Evolutionary conservation across 306 rosid species (phyloP).

Genomic region (Heteromeles arbutifolia): DNA sequence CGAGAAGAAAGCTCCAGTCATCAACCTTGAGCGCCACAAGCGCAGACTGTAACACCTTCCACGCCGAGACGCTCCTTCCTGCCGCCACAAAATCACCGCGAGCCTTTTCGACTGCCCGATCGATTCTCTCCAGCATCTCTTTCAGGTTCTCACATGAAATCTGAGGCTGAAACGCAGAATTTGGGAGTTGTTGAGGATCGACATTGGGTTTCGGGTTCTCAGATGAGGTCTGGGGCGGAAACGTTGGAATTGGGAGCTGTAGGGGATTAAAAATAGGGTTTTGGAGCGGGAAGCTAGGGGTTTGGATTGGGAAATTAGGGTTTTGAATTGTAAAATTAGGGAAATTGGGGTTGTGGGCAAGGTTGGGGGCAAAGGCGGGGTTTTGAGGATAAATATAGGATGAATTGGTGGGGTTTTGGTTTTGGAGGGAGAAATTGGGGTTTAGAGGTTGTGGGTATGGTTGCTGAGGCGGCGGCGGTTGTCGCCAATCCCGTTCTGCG

Average conservation of each 20-base stretch:
- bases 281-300: neutral
- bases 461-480: slow-evolving; percentile 9
- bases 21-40: slow-evolving; percentile 49
- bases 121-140: slow-evolving; percentile 22
- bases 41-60: slow-evolving; percentile 67
- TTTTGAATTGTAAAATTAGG: neutral
- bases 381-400: neutral
- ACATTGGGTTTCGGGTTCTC: neutral
- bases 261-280: neutral
- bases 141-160: slow-evolving; percentile 15
- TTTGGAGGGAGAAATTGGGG: neutral
- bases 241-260: neutral
- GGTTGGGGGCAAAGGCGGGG: neutral
- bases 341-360: neutral
- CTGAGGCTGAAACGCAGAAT: slow-evolving; percentile 6
- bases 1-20: slow-evolving; percentile 48
- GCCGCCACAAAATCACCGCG: slow-evolving; percentile 33
- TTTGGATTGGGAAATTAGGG: neutral
- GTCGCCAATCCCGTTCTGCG: neutral
- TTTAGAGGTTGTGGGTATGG: neutral
- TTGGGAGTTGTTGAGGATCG: slow-evolving; percentile 6
- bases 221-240: neutral
- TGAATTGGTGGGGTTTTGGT: neutral
- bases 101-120: slow-evolving; percentile 43
- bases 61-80: slow-evolving; percentile 54